Conservation (phyloP, 2,329 filamentous ascomycete genomes). For the Ascochyta koolunga region DNA sequence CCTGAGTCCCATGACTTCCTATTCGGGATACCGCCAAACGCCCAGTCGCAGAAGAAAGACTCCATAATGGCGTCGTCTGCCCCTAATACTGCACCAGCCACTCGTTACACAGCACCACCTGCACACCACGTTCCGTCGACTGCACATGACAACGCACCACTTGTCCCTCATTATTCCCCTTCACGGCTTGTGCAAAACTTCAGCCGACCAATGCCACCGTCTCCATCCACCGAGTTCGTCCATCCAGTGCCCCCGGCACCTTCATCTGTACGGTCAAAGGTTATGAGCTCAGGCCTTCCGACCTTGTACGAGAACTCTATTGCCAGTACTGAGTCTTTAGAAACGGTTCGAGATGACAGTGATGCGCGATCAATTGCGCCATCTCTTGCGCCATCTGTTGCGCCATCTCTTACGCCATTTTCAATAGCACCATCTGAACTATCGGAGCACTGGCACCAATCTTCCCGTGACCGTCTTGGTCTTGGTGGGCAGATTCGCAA, state of each 20-base stretch:
- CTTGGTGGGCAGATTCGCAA: slow-evolving; percentile 44
- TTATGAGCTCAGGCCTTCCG: slow-evolving; percentile 32
- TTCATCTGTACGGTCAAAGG: slow-evolving; percentile 20
- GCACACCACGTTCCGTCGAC: slow-evolving; percentile 6
- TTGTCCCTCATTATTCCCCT: slow-evolving; percentile 23
- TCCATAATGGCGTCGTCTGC: slow-evolving; percentile 10
- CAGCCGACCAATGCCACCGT: slow-evolving; percentile 27
- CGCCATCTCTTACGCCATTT: slow-evolving; percentile 28
- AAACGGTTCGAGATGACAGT: slow-evolving; percentile 18
- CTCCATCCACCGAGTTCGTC: slow-evolving; percentile 3
- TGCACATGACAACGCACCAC: slow-evolving; percentile 5
- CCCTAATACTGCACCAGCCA: neutral
- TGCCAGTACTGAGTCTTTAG: slow-evolving; percentile 30
- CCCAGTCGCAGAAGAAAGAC: slow-evolving; percentile 15
- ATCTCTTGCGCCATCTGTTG: slow-evolving; percentile 27
- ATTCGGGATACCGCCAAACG: slow-evolving; percentile 22
- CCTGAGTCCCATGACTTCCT: slow-evolving; percentile 39
- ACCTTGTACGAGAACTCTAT: slow-evolving; percentile 43
- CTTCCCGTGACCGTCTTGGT: slow-evolving; percentile 46
- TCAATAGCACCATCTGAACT: slow-evolving; percentile 45
- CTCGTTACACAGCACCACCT: slow-evolving; percentile 4
- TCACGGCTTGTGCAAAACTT: slow-evolving; percentile 30
- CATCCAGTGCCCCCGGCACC: slow-evolving; percentile 18
- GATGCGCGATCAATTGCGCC: slow-evolving; percentile 35
- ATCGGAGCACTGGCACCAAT: slow-evolving; percentile 45